Conservation (phyloP, 345 rosid genomes). For the Arabidopsis arenosa region DNA sequence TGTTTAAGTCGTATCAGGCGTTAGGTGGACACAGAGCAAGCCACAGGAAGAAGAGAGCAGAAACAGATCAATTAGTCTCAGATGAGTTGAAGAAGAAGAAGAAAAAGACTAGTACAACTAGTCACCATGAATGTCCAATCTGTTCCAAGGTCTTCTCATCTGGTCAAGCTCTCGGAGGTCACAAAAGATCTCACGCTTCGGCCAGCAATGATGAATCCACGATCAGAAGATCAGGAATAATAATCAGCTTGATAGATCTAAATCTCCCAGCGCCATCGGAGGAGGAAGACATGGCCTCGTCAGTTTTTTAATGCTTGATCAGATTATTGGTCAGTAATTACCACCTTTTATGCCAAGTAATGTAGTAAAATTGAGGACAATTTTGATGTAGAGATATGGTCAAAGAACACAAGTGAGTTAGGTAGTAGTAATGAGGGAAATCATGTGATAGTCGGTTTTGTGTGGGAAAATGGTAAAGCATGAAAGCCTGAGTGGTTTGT, state of each 20-base stretch:
- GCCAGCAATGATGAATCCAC: not conserved
- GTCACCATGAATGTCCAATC: conserved; percentile 67
- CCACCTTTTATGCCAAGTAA: too few relatives aligned
- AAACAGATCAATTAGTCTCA: conserved; percentile 4
- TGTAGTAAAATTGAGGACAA: too few relatives aligned
- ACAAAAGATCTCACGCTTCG: conserved; percentile 74
- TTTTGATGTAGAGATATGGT: not conserved
- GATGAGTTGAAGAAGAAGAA: conserved; percentile 25
- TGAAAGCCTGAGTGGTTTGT: not conserved
- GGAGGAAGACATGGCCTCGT: conserved; percentile 51
- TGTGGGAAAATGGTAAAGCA: conserved; percentile 18
- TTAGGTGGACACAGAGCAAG: conserved; percentile 90
- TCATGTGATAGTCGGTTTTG: not conserved
- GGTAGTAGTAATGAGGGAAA: not conserved
- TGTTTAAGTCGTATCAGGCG: conserved; percentile 84
- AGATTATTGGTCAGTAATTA: conserved; percentile 16
- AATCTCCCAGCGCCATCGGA: conserved; percentile 83
- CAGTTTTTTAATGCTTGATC: conserved; percentile 25
- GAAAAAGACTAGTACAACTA: conserved; percentile 43
- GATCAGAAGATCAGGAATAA: conserved; percentile 20
- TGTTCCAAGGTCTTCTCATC: conserved; percentile 76
- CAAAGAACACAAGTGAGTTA: conserved; percentile 5
- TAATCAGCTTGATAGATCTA: conserved; percentile 61
- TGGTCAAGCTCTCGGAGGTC: conserved; percentile 97
- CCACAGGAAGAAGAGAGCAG: conserved; percentile 62